Evolutionary conservation across 2,329 filamentous ascomycete genomes (phyloP).

Genomic region (Aspergillus japonicus): DNA sequence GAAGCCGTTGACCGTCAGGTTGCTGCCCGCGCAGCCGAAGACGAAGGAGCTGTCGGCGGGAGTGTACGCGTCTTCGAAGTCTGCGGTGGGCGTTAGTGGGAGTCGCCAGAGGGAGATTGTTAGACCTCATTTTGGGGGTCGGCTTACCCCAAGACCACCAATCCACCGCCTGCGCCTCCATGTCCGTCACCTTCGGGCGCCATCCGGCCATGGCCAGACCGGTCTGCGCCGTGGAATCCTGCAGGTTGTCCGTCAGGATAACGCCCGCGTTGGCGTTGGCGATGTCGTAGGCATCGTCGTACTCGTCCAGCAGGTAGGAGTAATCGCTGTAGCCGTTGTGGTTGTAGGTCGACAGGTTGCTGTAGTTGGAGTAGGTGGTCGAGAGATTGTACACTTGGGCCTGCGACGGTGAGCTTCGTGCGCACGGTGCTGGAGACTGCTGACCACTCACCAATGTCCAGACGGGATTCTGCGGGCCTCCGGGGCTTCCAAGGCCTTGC

Average conservation of each 20-base stretch:
- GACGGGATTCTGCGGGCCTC: constrained; percentile 53
- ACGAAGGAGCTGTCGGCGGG: constrained; percentile 58
- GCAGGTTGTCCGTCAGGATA: constrained; percentile 58
- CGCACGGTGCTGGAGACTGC: not conserved
- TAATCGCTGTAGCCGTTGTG: constrained; percentile 56
- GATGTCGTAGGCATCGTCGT: constrained; percentile 47
- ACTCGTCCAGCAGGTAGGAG: constrained; percentile 50
- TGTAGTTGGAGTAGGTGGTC: constrained; percentile 60
- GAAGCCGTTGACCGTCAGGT: constrained; percentile 62
- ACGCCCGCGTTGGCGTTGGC: constrained; percentile 55
- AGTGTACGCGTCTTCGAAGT: constrained; percentile 59
- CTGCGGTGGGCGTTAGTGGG: constrained; percentile 20
- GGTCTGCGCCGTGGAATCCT: constrained; percentile 59
- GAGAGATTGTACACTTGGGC: constrained; percentile 59
- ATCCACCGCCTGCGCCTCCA: constrained; percentile 59
- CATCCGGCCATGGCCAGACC: constrained; percentile 60
- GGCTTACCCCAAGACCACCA: constrained; percentile 46
- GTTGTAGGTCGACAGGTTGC: constrained; percentile 59
- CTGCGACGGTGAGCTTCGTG: constrained; percentile 21
- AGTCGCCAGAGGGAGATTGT: too few species aligned
- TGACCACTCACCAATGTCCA: constrained; percentile 44
- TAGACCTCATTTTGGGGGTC: too few species aligned
- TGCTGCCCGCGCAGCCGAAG: constrained; percentile 56
- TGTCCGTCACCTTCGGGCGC: constrained; percentile 56
- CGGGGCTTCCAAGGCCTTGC: constrained; percentile 42